Conservation (phyloP, 1,284 basidiomycete species). For the Sparassis latifolia region DNA sequence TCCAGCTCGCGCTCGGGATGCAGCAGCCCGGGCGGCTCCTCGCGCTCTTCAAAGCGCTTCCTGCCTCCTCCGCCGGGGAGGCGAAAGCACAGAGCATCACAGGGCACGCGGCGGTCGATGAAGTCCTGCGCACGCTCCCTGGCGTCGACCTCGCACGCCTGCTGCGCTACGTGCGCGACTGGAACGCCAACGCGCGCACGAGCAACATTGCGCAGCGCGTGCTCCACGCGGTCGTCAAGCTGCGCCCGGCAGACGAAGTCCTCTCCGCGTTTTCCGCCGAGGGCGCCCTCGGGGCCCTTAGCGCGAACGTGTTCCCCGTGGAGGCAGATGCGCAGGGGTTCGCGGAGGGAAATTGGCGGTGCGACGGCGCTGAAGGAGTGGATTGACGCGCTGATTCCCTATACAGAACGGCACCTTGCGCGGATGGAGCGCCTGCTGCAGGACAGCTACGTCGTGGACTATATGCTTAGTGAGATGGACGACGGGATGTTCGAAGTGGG, state of each 20-base stretch:
- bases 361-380: slow-evolving; percentile 62
- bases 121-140: slow-evolving; percentile 70
- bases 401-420: slow-evolving; percentile 87
- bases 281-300: slow-evolving; percentile 12
- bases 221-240: slow-evolving; percentile 77
- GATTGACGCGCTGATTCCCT: slow-evolving; percentile 83
- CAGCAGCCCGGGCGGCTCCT: slow-evolving; percentile 88
- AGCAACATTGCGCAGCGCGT: slow-evolving; percentile 83
- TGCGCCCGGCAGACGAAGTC: slow-evolving; percentile 69
- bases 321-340: slow-evolving; percentile 25
- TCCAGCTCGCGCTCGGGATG: slow-evolving; percentile 87
- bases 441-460: slow-evolving; percentile 93
- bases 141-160: slow-evolving; percentile 76
- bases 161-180: slow-evolving; percentile 80
- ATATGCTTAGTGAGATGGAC: slow-evolving; percentile 90
- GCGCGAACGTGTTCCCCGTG: slow-evolving; percentile 22
- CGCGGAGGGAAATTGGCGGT: slow-evolving; percentile 20
- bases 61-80: slow-evolving; percentile 8
- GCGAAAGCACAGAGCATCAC: slow-evolving; percentile 38
- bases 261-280: slow-evolving; percentile 54
- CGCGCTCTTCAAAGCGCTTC: slow-evolving; percentile 69
- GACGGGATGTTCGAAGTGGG: slow-evolving; percentile 57
- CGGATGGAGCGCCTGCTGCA: slow-evolving; percentile 84
- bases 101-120: slow-evolving; percentile 70
- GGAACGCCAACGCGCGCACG: slow-evolving; percentile 91